Percentiles rank a stretch among this genome's conserved stretches.
These are phyloP conservation scores for Trypanosoma lewisi DNA, from an alignment of 208 protist species.

Conservation along the genomic window DNA sequence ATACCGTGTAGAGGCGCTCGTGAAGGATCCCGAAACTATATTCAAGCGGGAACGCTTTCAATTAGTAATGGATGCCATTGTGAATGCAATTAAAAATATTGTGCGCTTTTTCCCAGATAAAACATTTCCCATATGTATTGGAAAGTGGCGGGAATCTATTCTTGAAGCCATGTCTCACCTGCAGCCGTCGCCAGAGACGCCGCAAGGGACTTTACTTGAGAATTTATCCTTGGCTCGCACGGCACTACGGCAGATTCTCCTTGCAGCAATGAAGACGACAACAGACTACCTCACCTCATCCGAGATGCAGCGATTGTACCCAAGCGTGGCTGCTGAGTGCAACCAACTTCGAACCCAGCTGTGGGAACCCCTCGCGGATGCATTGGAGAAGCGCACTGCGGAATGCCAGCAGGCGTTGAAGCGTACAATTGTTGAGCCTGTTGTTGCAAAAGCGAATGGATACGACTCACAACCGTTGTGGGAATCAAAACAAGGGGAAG, in stretches of 20 bases:
- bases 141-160: conserved; percentile 35
- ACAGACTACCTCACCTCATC: conserved; percentile 41
- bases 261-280: conserved; percentile 28
- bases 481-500: conserved; percentile 14
- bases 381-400: conserved; percentile 29
- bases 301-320: conserved; percentile 31
- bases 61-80: conserved; percentile 15
- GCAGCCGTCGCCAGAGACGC: conserved; percentile 2
- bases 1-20: background rate
- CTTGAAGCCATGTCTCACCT: conserved; percentile 26
- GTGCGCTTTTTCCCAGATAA: conserved; percentile 54
- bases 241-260: conserved; percentile 31
- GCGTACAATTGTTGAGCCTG: conserved; percentile 37
- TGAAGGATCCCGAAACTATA: conserved; percentile 5
- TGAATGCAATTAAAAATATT: conserved; percentile 27
- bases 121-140: conserved; percentile 39
- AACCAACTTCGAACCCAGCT: conserved; percentile 33
- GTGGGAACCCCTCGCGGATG: conserved; percentile 40
- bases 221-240: conserved; percentile 20
- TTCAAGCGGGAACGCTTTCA: conserved; percentile 22
- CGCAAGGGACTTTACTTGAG: conserved; percentile 23
- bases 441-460: conserved; percentile 31
- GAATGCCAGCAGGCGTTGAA: conserved; percentile 33
- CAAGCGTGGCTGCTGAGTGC: conserved; percentile 24
- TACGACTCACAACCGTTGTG: conserved; percentile 49